phyloP scores from a whole-genome alignment of 2,329 filamentous ascomycete genomes.

The Cryphonectria japonica region DNA sequence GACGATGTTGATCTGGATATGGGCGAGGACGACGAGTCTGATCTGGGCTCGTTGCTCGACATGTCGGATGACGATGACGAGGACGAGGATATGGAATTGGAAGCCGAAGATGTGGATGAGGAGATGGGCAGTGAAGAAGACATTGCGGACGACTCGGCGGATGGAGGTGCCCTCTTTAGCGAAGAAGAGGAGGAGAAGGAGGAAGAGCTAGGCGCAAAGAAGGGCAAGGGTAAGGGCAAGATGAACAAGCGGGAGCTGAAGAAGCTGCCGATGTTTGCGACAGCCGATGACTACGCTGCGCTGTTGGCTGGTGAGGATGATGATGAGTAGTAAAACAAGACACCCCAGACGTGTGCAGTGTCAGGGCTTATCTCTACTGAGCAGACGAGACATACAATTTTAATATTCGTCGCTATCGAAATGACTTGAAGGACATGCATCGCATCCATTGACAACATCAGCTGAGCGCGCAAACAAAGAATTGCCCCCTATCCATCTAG shows the following conservation, averaged over 20 bases:
- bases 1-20: slow-evolving; percentile 52
- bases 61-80: slow-evolving; percentile 46
- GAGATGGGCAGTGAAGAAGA: slow-evolving; percentile 48
- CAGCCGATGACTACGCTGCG: slow-evolving; percentile 89
- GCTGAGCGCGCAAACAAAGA: not conserved
- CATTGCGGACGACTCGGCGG: slow-evolving; percentile 51
- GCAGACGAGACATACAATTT: not conserved
- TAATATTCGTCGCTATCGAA: not conserved
- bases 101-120: slow-evolving; percentile 45
- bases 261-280: slow-evolving; percentile 89
- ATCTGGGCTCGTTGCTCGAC: slow-evolving; percentile 37
- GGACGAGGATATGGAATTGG: slow-evolving; percentile 45
- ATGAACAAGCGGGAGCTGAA: slow-evolving; percentile 84
- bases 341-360: not conserved
- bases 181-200: slow-evolving; percentile 46
- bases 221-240: slow-evolving; percentile 46
- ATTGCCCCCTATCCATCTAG: slow-evolving; percentile 31
- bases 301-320: slow-evolving; percentile 76
- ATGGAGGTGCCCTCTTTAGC: slow-evolving; percentile 57
- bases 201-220: slow-evolving; percentile 40
- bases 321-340: slow-evolving; percentile 31
- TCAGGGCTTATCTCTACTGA: not conserved
- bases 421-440: not conserved
- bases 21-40: slow-evolving; percentile 49
- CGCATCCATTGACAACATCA: not conserved